These are phyloP conservation scores for Asclepias syriaca DNA, from an alignment of 257 asterid genomes.

Conservation along the genomic window DNA sequence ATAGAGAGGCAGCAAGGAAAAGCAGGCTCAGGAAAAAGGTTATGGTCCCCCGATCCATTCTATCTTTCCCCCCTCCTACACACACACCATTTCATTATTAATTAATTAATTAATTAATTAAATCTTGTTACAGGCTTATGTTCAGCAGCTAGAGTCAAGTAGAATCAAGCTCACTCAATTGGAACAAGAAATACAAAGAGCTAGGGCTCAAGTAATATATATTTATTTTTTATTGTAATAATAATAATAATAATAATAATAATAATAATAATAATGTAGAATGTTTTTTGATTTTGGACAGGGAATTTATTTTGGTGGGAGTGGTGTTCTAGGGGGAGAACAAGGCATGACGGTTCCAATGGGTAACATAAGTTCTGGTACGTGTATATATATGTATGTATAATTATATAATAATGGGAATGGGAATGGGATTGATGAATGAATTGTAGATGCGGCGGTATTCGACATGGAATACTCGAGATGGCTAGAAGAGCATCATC, in stretches of 20 bases:
- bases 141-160: constrained; percentile 86
- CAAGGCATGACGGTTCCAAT: constrained; percentile 43
- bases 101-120: not conserved
- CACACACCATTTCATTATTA: too few relatives aligned
- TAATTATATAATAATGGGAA: too few relatives aligned
- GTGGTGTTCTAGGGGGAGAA: constrained; percentile 50
- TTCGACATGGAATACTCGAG: constrained; percentile 78
- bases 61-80: too few relatives aligned
- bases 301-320: constrained; percentile 69
- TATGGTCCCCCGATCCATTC: not conserved
- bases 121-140: constrained; percentile 62
- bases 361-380: constrained; percentile 60
- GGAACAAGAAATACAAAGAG: constrained; percentile 72
- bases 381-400: not conserved
- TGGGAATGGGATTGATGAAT: too few relatives aligned
- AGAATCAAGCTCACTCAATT: constrained; percentile 70
- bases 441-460: constrained; percentile 37
- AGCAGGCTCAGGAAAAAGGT: constrained; percentile 91
- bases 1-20: constrained; percentile 96
- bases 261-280: too few relatives aligned
- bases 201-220: constrained; percentile 56
- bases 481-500: constrained; percentile 84
- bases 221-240: too few relatives aligned
- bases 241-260: too few relatives aligned
- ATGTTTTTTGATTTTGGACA: constrained; percentile 11